phyloP scores from a whole-genome alignment of 768 basidiomycete genomes.

The Butyriboletus loyo region DNA sequence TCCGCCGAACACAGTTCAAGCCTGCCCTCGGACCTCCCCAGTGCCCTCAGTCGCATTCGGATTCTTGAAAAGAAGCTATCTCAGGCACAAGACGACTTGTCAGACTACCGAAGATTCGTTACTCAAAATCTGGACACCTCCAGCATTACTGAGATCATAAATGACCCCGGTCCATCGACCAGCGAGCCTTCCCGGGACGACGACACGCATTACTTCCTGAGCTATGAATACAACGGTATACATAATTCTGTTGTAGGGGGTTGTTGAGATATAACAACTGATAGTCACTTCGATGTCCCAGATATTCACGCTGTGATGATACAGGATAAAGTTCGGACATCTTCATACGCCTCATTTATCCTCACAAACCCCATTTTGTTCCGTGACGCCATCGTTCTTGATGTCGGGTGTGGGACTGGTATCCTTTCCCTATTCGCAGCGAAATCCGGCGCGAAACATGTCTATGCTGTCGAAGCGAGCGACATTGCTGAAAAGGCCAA shows the following conservation, averaged over 20 bases:
- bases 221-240: conserved; percentile 84
- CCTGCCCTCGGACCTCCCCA: conserved; percentile 29
- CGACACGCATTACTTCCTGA: conserved; percentile 91
- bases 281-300: conserved; percentile 23
- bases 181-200: conserved; percentile 57
- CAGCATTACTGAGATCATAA: conserved; percentile 40
- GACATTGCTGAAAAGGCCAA: conserved; percentile 74
- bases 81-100: conserved; percentile 55
- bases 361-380: conserved; percentile 78
- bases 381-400: conserved; percentile 82
- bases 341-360: conserved; percentile 91
- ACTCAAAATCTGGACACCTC: conserved; percentile 49
- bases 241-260: neutral
- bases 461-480: conserved; percentile 90
- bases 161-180: conserved; percentile 31
- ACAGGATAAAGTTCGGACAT: conserved; percentile 89
- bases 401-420: conserved; percentile 95
- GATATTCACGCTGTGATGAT: conserved; percentile 98
- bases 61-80: conserved; percentile 62
- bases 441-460: conserved; percentile 81
- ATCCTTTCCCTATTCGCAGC: conserved; percentile 91
- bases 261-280: neutral
- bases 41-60: conserved; percentile 46
- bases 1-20: conserved; percentile 2
- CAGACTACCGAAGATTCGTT: conserved; percentile 59